Evolutionary conservation across 495 filamentous ascomycete species (phyloP).

Genomic region (Podospora appendiculata): DNA sequence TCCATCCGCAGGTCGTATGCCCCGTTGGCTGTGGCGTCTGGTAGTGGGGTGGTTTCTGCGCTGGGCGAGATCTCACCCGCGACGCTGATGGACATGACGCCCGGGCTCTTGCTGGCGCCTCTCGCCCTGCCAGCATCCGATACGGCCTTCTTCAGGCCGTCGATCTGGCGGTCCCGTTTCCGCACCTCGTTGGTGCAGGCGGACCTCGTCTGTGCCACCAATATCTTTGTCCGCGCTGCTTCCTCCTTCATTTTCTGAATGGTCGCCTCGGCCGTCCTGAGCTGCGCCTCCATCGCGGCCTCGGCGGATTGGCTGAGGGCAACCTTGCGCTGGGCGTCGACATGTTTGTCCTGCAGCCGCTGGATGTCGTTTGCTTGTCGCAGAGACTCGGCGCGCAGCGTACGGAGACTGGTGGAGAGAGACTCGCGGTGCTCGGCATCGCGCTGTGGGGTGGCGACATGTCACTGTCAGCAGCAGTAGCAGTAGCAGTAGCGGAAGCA

Average conservation of each 20-base stretch:
- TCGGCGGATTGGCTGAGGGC: constrained; percentile 68
- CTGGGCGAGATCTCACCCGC: constrained; percentile 28
- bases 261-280: constrained; percentile 62
- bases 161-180: constrained; percentile 82
- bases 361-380: constrained; percentile 55
- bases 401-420: constrained; percentile 70
- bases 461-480: constrained; percentile 3
- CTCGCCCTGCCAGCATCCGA: constrained; percentile 41
- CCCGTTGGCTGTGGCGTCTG: constrained; percentile 38
- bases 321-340: constrained; percentile 67
- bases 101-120: constrained; percentile 38
- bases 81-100: constrained; percentile 49
- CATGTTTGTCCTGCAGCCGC: constrained; percentile 57
- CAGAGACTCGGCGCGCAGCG: constrained; percentile 61
- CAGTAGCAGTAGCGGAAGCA: background rate
- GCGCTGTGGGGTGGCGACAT: constrained; percentile 44
- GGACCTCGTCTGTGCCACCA: constrained; percentile 71
- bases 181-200: constrained; percentile 89
- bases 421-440: constrained; percentile 80
- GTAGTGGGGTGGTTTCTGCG: constrained; percentile 19
- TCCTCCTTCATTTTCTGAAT: constrained; percentile 71
- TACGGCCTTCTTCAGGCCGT: constrained; percentile 74
- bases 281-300: constrained; percentile 56
- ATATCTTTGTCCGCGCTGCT: constrained; percentile 63
- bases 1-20: constrained; percentile 73